These are phyloP conservation scores for Aspergillus sp. DNA, from an alignment of 2,329 filamentous ascomycete genomes.

Conservation along the genomic window DNA sequence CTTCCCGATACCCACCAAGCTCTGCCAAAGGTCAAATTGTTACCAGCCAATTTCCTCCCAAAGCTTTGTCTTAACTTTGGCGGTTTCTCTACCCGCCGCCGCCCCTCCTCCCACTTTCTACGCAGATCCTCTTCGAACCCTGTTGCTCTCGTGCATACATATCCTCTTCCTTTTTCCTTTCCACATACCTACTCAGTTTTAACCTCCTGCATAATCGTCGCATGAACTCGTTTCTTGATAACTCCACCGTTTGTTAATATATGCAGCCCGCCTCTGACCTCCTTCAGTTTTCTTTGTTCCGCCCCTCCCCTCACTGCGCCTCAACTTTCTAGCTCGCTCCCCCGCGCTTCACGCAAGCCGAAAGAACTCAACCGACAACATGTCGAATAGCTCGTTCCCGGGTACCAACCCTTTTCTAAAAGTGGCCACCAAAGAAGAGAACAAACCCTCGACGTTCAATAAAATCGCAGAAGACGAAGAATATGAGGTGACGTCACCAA, in stretches of 20 bases:
- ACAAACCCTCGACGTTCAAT: slow-evolving; percentile 52
- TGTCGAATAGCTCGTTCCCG: slow-evolving; percentile 73
- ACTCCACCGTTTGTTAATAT: slow-evolving; percentile 12
- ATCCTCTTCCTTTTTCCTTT: background rate
- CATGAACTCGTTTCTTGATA: slow-evolving; percentile 1
- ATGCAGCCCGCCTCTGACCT: slow-evolving; percentile 50
- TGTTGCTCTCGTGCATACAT: slow-evolving; percentile 17
- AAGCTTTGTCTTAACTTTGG: slow-evolving; percentile 12
- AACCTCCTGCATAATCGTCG: background rate
- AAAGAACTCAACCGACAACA: slow-evolving; percentile 40
- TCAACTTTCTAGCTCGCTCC: slow-evolving; percentile 47
- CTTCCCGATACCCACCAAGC: slow-evolving; percentile 22
- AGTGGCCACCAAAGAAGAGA: slow-evolving; percentile 67
- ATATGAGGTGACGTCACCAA: slow-evolving; percentile 75
- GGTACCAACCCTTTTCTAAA: slow-evolving; percentile 79
- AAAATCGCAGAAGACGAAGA: slow-evolving; percentile 81
- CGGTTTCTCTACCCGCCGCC: slow-evolving; percentile 26
- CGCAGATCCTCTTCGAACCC: slow-evolving; percentile 1
- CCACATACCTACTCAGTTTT: slow-evolving; percentile 2
- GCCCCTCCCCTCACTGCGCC: slow-evolving; percentile 65
- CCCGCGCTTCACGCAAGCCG: slow-evolving; percentile 26
- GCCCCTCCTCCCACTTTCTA: slow-evolving; percentile 15
- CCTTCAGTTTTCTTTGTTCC: slow-evolving; percentile 63
- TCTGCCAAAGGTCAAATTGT: slow-evolving; percentile 1
- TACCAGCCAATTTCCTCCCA: slow-evolving; percentile 8